Evolutionary conservation across 306 rosid species (phyloP).

Genomic region (Rosa chinensis): DNA sequence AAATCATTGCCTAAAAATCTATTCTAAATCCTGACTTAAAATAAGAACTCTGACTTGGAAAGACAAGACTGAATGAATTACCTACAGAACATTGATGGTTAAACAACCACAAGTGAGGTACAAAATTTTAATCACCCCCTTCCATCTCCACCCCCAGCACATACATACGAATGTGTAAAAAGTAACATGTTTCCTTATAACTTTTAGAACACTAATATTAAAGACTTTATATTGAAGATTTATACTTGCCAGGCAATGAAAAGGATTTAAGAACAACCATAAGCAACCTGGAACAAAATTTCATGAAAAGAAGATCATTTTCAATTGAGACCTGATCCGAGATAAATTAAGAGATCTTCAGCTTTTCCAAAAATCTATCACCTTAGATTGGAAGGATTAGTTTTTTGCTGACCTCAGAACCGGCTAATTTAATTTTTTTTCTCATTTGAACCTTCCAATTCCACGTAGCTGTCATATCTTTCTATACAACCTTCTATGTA

Average conservation of each 20-base stretch:
- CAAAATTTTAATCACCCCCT: neutral
- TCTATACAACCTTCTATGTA: neutral
- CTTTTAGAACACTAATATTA: neutral
- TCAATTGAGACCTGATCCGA: neutral
- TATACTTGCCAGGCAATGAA: neutral
- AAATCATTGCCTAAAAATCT: neutral
- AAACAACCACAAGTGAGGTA: neutral
- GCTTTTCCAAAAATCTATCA: neutral
- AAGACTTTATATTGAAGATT: neutral
- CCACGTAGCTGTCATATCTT: neutral
- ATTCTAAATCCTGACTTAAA: neutral
- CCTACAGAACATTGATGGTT: neutral
- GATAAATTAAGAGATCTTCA: neutral
- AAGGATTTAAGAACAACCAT: neutral
- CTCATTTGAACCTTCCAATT: neutral
- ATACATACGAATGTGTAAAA: neutral
- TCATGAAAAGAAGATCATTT: neutral
- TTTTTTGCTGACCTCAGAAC: neutral
- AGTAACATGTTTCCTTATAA: neutral
- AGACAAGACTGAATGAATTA: neutral
- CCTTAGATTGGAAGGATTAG: neutral
- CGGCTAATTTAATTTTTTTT: neutral
- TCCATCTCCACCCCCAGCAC: neutral
- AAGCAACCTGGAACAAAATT: neutral
- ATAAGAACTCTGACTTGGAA: neutral